These are phyloP conservation scores for Byssochlamys sp. DNA, from an alignment of 2,329 filamentous ascomycete genomes.

Conservation along the genomic window DNA sequence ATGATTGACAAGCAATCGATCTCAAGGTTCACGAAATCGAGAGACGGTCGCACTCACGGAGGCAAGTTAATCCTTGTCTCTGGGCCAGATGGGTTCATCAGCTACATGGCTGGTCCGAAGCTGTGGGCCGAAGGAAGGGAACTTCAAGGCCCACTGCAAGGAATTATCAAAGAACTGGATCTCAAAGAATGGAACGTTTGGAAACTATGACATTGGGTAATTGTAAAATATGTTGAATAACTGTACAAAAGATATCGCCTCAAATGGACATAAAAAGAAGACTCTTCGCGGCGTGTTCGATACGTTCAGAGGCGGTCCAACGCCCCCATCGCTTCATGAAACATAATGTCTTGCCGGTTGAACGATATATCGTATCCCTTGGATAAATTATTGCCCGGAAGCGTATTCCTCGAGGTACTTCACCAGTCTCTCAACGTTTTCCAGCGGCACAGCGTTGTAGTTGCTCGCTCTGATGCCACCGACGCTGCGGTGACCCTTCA, in stretches of 20 bases:
- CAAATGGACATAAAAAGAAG: neutral
- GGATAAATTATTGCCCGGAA: conserved; percentile 1
- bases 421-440: conserved; percentile 35
- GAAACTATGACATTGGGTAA: conserved; percentile 28
- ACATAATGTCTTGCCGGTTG: neutral
- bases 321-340: neutral
- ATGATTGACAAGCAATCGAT: conserved; percentile 53
- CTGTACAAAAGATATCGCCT: neutral
- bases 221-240: neutral
- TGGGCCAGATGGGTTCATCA: conserved; percentile 82
- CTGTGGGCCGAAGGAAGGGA: conserved; percentile 63
- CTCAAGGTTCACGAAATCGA: conserved; percentile 19
- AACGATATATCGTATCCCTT: neutral
- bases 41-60: conserved; percentile 15
- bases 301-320: neutral
- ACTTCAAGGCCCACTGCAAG: conserved; percentile 63
- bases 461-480: conserved; percentile 79
- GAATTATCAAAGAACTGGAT: conserved; percentile 55
- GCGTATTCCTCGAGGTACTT: conserved; percentile 47
- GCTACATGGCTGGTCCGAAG: conserved; percentile 69
- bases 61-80: conserved; percentile 64
- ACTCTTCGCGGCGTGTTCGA: neutral
- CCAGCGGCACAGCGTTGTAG: conserved; percentile 69
- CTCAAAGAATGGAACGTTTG: conserved; percentile 49
- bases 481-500: conserved; percentile 82